Evolutionary conservation across 2,329 filamentous ascomycete species (phyloP).

Genomic region (Scytalidium sp.): DNA sequence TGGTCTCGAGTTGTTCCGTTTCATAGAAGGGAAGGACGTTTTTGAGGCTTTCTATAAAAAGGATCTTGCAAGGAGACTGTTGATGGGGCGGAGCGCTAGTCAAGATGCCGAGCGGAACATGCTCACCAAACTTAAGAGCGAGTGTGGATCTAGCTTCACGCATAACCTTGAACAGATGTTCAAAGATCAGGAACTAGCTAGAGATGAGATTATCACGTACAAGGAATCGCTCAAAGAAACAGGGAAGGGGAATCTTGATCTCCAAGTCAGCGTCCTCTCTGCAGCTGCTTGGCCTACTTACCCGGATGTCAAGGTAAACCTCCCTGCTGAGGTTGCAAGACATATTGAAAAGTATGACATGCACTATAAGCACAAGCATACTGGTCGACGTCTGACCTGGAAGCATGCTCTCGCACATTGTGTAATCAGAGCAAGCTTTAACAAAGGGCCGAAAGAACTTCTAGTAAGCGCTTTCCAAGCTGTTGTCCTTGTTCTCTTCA

Average conservation of each 20-base stretch:
- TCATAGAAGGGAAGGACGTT: constrained; percentile 94
- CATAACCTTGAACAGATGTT: constrained; percentile 99
- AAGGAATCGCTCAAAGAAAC: constrained; percentile 60
- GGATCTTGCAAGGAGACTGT: constrained; percentile 81
- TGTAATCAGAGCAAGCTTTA: constrained; percentile 76
- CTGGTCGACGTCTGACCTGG: constrained; percentile 82
- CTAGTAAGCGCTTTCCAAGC: constrained; percentile 91
- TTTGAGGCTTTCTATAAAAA: constrained; percentile 99
- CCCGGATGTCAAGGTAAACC: constrained; percentile 66
- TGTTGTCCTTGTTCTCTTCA: constrained; percentile 87
- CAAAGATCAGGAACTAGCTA: constrained; percentile 91
- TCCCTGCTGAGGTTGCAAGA: constrained; percentile 73
- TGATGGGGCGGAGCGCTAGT: constrained; percentile 91
- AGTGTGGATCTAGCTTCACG: constrained; percentile 92
- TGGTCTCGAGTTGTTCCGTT: constrained; percentile 90
- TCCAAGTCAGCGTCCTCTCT: constrained; percentile 88
- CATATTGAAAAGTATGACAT: constrained; percentile 78
- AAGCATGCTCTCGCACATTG: constrained; percentile 93
- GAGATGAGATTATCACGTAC: constrained; percentile 91
- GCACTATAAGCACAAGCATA: constrained; percentile 89
- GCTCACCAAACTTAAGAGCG: constrained; percentile 84
- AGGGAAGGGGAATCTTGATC: constrained; percentile 56
- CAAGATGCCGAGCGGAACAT: constrained; percentile 95
- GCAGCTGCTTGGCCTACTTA: constrained; percentile 92
- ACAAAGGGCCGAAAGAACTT: constrained; percentile 79